phyloP scores from a whole-genome alignment of 1,284 basidiomycete species.

The Athelia psychrophila region DNA sequence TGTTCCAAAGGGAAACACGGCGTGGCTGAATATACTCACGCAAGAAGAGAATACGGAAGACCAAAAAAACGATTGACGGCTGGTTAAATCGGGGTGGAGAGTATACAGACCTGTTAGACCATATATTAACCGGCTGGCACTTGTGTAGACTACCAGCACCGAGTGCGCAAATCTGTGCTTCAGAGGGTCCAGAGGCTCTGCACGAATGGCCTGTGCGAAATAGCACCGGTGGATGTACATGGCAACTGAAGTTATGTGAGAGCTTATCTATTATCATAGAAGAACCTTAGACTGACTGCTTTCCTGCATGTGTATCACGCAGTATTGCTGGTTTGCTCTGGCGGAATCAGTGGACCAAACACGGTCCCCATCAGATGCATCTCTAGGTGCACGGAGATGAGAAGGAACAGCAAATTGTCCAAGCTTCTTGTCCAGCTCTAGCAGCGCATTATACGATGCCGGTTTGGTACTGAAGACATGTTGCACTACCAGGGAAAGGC shows the following conservation, averaged over 20 bases:
- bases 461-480: constrained; percentile 36
- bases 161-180: constrained; percentile 44
- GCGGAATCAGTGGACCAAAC: constrained; percentile 38
- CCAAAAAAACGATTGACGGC: constrained; percentile 51
- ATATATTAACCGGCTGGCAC: constrained; percentile 39
- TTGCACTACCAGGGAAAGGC: constrained; percentile 39
- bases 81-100: constrained; percentile 31
- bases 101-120: constrained; percentile 36
- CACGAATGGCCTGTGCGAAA: constrained; percentile 44
- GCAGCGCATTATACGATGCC: constrained; percentile 35
- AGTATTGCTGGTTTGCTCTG: constrained; percentile 45
- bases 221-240: constrained; percentile 51
- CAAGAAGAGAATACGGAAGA: constrained; percentile 47
- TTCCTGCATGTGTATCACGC: constrained; percentile 36
- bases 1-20: neutral
- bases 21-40: constrained; percentile 26
- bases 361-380: constrained; percentile 22
- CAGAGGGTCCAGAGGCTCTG: constrained; percentile 38
- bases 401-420: constrained; percentile 41
- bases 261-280: neutral
- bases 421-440: constrained; percentile 44
- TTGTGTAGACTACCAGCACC: constrained; percentile 41
- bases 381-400: constrained; percentile 14
- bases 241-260: constrained; percentile 31
- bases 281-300: constrained; percentile 32